Evolutionary conservation across 2,329 filamentous ascomycete genomes (phyloP).

Genomic region (Sphaerulina populicola): DNA sequence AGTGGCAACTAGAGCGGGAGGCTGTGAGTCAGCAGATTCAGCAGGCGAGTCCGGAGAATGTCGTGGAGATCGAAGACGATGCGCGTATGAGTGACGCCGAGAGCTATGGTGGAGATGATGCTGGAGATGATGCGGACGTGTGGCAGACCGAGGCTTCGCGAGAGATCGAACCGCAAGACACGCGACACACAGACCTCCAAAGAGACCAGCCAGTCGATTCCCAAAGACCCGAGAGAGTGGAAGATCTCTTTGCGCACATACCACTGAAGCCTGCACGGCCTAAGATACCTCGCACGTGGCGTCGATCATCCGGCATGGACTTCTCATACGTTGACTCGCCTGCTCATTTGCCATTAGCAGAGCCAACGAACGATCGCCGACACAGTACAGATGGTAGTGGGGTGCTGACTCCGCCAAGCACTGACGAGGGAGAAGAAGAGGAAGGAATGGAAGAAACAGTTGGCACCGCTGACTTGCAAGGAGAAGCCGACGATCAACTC

Average conservation of each 20-base stretch:
- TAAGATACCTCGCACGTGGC: slow-evolving; percentile 39
- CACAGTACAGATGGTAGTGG: slow-evolving; percentile 24
- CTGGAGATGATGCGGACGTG: slow-evolving; percentile 31
- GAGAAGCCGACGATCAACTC: slow-evolving; percentile 12
- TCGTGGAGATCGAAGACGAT: slow-evolving; percentile 21
- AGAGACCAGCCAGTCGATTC: neutral
- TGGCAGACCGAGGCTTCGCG: slow-evolving; percentile 44
- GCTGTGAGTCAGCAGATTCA: slow-evolving; percentile 20
- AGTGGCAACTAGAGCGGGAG: slow-evolving; percentile 19
- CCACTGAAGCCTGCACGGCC: slow-evolving; percentile 32
- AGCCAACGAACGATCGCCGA: slow-evolving; percentile 8
- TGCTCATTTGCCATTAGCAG: slow-evolving; percentile 18
- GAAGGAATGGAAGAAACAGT: slow-evolving; percentile 8
- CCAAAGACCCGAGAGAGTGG: slow-evolving; percentile 21
- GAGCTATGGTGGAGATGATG: slow-evolving; percentile 16
- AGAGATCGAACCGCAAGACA: slow-evolving; percentile 24
- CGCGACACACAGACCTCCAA: neutral
- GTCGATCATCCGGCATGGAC: slow-evolving; percentile 34
- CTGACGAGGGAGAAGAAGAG: slow-evolving; percentile 23
- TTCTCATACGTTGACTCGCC: slow-evolving; percentile 36
- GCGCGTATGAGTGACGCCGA: slow-evolving; percentile 12
- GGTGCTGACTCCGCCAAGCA: slow-evolving; percentile 31
- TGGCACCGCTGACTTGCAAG: slow-evolving; percentile 10
- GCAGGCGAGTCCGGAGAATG: slow-evolving; percentile 15
- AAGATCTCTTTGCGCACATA: slow-evolving; percentile 33